phyloP scores from a whole-genome alignment of 2,329 filamentous ascomycete genomes.

The Hypoxylon sp. region DNA sequence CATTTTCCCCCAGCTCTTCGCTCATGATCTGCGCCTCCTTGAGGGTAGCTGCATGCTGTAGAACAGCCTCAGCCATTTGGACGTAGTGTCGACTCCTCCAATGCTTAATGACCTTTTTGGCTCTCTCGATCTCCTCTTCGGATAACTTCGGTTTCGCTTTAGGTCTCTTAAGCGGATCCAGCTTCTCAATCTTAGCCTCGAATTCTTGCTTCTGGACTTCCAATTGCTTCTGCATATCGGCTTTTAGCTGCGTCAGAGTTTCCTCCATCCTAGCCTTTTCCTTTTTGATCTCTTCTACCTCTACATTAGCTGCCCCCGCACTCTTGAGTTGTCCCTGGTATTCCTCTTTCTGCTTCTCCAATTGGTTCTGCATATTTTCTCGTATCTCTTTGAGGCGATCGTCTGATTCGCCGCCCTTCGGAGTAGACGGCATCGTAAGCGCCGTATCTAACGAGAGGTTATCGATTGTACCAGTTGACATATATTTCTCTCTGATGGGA shows the following conservation, averaged over 20 bases:
- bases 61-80: slow-evolving; percentile 90
- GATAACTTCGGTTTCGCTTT: slow-evolving; percentile 76
- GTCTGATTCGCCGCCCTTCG: slow-evolving; percentile 81
- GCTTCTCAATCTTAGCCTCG: slow-evolving; percentile 84
- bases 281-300: slow-evolving; percentile 85
- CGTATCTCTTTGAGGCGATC: slow-evolving; percentile 80
- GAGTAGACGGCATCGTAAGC: slow-evolving; percentile 94
- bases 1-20: slow-evolving; percentile 92
- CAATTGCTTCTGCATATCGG: slow-evolving; percentile 90
- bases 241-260: slow-evolving; percentile 81
- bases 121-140: slow-evolving; percentile 79
- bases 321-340: slow-evolving; percentile 83
- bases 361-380: slow-evolving; percentile 85
- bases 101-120: slow-evolving; percentile 75
- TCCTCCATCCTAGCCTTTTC: slow-evolving; percentile 91
- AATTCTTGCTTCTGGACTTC: slow-evolving; percentile 86
- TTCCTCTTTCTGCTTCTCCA: slow-evolving; percentile 88
- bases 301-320: slow-evolving; percentile 80
- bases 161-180: slow-evolving; percentile 74
- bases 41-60: slow-evolving; percentile 87
- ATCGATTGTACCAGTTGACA: slow-evolving; percentile 94
- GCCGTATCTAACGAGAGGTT: slow-evolving; percentile 96
- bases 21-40: slow-evolving; percentile 99
- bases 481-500: slow-evolving; percentile 91
- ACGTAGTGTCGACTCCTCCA: slow-evolving; percentile 92